Base-by-base conservation (phyloP, 2,329 filamentous ascomycete species). In the Onygenales sp. region DNA sequence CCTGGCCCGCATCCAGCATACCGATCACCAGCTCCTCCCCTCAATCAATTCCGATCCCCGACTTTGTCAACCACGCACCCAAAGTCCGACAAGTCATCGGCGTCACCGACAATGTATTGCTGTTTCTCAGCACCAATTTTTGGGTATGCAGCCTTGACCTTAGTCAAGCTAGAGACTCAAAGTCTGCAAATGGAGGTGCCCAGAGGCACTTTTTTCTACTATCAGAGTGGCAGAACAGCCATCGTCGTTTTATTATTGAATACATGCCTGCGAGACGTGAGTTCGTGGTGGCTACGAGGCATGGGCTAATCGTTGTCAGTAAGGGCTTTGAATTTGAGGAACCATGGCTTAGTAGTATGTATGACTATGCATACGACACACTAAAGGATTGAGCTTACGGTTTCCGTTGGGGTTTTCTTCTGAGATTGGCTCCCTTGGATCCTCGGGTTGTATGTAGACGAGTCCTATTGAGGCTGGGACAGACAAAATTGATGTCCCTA, bases 101-200 rank as follows among this genome's bases (percentile, higher is more conserved):
- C 7, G 21, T 59, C 0, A 35, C 44, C 7, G 55, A 51, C 1
- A 58, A 53, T 6, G 58, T 53, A 2, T 9, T 65, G 2, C 21
- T 63, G 0, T 65, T 66, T 39, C 52, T 65, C 4, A 62, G 65
- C 33, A 55, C 43, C 14, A 56, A 61, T 21, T 52, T 63, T 2
- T 66, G 63, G 64, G 45, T 66, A 2, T 66, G 64, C 52, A 66
- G 59, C 45, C 38, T 59, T 10, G 58, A 64, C 11, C 14, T 66
- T 4, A 11, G 43, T 32, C 17, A 33, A 36, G 4, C 8, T 5
- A 7, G 13, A 11, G 6, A 10, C 3, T 39, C 36, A n/a, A 5
- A 9, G 10, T 27, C 46, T 11, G 3, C 36, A 13, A 36, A n/a
- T 7, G 3, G 2, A 11, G 48, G 50, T 7, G 54, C 47, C 3